A percentile compares a stretch with the other conserved stretches of the same genome.
phyloP scores from a whole-genome alignment of 106 monocot species.

The Amphibolis antarctica region DNA sequence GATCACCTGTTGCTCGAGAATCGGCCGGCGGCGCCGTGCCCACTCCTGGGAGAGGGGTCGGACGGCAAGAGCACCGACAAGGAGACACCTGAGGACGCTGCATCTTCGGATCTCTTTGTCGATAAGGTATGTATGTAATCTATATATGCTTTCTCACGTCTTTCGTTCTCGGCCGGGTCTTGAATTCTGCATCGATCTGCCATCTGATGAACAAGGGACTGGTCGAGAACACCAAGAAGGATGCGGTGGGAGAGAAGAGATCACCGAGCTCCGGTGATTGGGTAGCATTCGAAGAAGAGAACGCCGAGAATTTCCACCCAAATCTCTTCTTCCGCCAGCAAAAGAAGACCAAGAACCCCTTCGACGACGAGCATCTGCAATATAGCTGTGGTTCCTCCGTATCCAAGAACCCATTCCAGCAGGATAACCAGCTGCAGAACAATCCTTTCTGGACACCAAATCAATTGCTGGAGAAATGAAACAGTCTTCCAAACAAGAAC shows the following conservation, averaged over 20 bases:
- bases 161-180: conserved; percentile 7
- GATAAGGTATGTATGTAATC: too few species aligned
- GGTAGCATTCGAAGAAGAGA: conserved; percentile 23
- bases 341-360: too few species aligned
- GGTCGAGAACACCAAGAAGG: conserved; percentile 15
- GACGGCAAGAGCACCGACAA: conserved; percentile 57
- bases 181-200: neutral
- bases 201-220: neutral
- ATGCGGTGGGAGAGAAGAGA: conserved; percentile 8
- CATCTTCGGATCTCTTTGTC: conserved; percentile 36
- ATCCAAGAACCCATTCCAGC: too few species aligned
- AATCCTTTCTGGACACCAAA: too few species aligned
- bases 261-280: conserved; percentile 1
- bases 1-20: neutral
- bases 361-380: too few species aligned
- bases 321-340: conserved; percentile 58
- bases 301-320: conserved; percentile 47
- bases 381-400: too few species aligned
- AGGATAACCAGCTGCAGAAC: too few species aligned
- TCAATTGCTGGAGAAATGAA: too few species aligned
- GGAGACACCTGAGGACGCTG: conserved; percentile 34
- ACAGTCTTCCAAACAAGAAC: too few species aligned
- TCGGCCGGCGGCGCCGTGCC: conserved; percentile 1
- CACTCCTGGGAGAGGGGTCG: conserved; percentile 35
- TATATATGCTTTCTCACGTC: too few species aligned